Percentiles rank a stretch among this genome's conserved stretches.
Evolutionary conservation across 108 stramenopile species (phyloP).

Genomic region (Fistulifera pelliculosa): DNA sequence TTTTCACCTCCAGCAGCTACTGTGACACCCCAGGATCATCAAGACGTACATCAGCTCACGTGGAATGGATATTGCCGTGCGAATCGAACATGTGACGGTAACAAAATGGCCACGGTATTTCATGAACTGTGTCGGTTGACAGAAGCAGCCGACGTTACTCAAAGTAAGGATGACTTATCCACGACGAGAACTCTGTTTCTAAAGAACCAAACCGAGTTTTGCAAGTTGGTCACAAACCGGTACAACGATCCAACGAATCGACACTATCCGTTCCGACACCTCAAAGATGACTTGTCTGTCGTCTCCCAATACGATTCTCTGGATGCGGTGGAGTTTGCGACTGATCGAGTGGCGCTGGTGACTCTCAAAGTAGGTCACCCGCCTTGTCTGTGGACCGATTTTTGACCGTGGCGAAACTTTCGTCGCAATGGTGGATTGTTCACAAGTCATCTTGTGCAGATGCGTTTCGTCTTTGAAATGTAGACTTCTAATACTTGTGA

Average conservation of each 20-base stretch:
- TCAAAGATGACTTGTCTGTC: constrained; percentile 3
- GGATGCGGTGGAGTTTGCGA: constrained; percentile 5
- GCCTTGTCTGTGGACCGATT: constrained; percentile 18
- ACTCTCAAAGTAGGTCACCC: constrained; percentile 16
- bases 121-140: constrained; percentile 13
- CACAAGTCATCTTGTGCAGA: constrained; percentile 13
- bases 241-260: constrained; percentile 4
- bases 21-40: constrained; percentile 1
- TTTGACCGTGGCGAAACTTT: constrained; percentile 10
- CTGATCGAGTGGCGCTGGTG: constrained; percentile 10
- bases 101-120: constrained; percentile 12
- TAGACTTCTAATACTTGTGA: too few species aligned
- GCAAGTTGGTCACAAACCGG: constrained; percentile 9
- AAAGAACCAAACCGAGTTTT: constrained; percentile 7
- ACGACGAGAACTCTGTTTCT: constrained; percentile 10
- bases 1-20: background rate
- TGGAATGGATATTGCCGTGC: constrained; percentile 20
- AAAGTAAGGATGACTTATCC: too few species aligned
- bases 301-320: constrained; percentile 9
- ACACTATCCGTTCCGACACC: constrained; percentile 7
- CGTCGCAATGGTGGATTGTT: constrained; percentile 20
- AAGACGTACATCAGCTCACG: constrained; percentile 7
- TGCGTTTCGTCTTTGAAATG: too few species aligned
- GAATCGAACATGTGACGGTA: constrained; percentile 16
- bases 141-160: constrained; percentile 6